Evolutionary conservation across 371 early-diverging fungal species (phyloP).

Genomic region (Haplosporangium sp.): DNA sequence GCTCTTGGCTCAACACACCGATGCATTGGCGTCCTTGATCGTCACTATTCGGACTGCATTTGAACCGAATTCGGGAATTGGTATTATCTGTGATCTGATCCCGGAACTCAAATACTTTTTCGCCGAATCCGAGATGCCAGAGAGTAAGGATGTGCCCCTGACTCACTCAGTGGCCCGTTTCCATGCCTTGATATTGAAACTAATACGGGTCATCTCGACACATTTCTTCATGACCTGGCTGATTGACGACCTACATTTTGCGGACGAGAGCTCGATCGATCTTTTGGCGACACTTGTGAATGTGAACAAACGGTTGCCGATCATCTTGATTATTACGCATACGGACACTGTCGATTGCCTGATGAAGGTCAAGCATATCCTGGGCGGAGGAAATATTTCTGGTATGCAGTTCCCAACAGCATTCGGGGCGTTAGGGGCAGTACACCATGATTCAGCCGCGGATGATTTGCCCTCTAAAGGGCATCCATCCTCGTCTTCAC

Average conservation of each 20-base stretch:
- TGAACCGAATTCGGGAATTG: slow-evolving; percentile 49
- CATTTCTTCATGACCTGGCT: slow-evolving; percentile 56
- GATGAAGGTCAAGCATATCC: slow-evolving; percentile 48
- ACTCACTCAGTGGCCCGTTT: slow-evolving; percentile 45
- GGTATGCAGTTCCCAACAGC: slow-evolving; percentile 21
- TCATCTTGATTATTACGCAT: slow-evolving; percentile 48
- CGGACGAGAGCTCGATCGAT: slow-evolving; percentile 49
- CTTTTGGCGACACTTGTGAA: slow-evolving; percentile 47
- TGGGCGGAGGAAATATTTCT: slow-evolving; percentile 33
- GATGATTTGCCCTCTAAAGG: slow-evolving; percentile 9
- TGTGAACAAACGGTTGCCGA: slow-evolving; percentile 50
- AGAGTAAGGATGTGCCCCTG: slow-evolving; percentile 42
- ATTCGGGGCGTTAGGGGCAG: slow-evolving; percentile 17
- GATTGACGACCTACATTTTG: slow-evolving; percentile 49
- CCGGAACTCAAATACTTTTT: slow-evolving; percentile 49
- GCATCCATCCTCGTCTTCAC: neutral
- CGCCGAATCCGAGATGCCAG: slow-evolving; percentile 38
- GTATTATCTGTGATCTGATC: slow-evolving; percentile 44
- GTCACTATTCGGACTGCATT: slow-evolving; percentile 50
- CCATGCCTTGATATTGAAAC: slow-evolving; percentile 42
- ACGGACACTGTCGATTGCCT: slow-evolving; percentile 40
- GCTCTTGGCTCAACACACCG: slow-evolving; percentile 42
- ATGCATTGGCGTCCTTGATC: slow-evolving; percentile 39
- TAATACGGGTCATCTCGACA: slow-evolving; percentile 53
- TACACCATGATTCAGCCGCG: slow-evolving; percentile 20